Conservation (phyloP, 352 stramenopile species). For the Phytophthora brassicae region DNA sequence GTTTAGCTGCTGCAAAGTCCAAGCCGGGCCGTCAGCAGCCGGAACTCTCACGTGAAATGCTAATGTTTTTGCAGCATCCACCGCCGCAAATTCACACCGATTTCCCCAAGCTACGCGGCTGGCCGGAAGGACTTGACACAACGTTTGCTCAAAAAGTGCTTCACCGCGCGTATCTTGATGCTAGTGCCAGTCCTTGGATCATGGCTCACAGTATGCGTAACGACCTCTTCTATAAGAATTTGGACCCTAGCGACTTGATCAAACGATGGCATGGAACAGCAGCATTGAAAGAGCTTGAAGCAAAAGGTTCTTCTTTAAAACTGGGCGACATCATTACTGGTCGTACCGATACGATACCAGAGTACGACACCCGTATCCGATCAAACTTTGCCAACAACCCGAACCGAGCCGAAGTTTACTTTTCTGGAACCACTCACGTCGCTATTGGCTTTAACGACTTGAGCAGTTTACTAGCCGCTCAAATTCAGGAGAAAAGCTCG, state of each 20-base stretch:
- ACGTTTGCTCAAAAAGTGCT: conserved; percentile 22
- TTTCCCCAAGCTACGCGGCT: conserved; percentile 29
- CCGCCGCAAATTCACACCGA: conserved; percentile 22
- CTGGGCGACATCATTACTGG: conserved; percentile 23
- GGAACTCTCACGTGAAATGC: conserved; percentile 15
- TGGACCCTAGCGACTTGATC: not conserved
- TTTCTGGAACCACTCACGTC: conserved; percentile 33
- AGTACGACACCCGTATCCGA: conserved; percentile 28
- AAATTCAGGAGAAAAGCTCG: not conserved
- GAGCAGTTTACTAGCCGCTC: conserved; percentile 21
- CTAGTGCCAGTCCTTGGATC: conserved; percentile 17
- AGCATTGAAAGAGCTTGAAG: not conserved
- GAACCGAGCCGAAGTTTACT: conserved; percentile 25
- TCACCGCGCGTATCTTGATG: conserved; percentile 25
- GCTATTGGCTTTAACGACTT: conserved; percentile 38
- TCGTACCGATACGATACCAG: conserved; percentile 5
- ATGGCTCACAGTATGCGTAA: conserved; percentile 11
- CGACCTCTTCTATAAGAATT: conserved; percentile 3
- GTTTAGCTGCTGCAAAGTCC: not conserved
- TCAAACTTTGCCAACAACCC: conserved; percentile 33
- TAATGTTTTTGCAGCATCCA: conserved; percentile 8
- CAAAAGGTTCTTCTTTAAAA: not conserved
- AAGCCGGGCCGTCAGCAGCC: not conserved
- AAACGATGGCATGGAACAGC: conserved; percentile 32
- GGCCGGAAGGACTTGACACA: conserved; percentile 23